Evolutionary conservation across 768 basidiomycete genomes (phyloP).

Genomic region (Trametes coccinea): DNA sequence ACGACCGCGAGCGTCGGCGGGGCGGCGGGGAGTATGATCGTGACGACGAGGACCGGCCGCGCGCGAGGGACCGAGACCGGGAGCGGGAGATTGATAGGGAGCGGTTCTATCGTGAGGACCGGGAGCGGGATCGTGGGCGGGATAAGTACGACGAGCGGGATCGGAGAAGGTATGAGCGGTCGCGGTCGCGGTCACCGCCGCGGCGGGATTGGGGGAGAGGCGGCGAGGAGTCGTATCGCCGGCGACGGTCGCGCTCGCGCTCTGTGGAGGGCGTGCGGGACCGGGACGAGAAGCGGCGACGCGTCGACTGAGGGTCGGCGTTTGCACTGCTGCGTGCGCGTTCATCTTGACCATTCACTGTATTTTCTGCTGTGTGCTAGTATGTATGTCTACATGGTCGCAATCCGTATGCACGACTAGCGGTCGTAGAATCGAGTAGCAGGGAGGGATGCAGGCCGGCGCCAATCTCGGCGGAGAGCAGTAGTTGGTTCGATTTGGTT

Average conservation of each 20-base stretch:
- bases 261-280: slow-evolving; percentile 26
- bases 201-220: background rate
- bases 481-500: background rate
- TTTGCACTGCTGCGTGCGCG: background rate
- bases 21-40: slow-evolving; percentile 9
- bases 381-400: no score
- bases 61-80: slow-evolving; percentile 14
- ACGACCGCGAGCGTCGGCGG: slow-evolving; percentile 24
- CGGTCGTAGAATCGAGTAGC: no score
- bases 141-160: slow-evolving; percentile 16
- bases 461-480: no score
- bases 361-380: no score
- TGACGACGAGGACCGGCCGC: slow-evolving; percentile 15
- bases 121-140: slow-evolving; percentile 13
- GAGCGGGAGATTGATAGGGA: slow-evolving; percentile 14
- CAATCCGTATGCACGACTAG: no score
- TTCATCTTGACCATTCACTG: background rate
- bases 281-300: slow-evolving; percentile 36
- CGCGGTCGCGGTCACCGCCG: background rate
- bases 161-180: background rate
- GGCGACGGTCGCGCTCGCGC: slow-evolving; percentile 24
- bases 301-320: slow-evolving; percentile 29
- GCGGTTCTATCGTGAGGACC: slow-evolving; percentile 19
- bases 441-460: no score
- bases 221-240: slow-evolving; percentile 6